Evolutionary conservation across 2,329 filamentous ascomycete genomes (phyloP).

Genomic region (Cladosporium austrohemisphaericum): DNA sequence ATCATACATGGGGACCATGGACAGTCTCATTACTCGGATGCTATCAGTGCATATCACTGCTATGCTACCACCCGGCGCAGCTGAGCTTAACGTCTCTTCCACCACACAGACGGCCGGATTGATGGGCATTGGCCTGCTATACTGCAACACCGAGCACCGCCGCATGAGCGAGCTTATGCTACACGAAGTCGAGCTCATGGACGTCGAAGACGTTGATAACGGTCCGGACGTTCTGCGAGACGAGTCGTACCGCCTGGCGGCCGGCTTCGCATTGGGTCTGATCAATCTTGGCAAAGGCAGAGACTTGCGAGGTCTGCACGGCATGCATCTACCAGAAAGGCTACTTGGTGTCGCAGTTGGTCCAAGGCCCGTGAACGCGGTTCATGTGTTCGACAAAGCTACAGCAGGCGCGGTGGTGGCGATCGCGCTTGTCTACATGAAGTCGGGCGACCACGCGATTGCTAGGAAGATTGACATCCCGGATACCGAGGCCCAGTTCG

Average conservation of each 20-base stretch:
- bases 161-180: slow-evolving; percentile 99
- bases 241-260: slow-evolving; percentile 92
- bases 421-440: slow-evolving; percentile 91
- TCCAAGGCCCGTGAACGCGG: slow-evolving; percentile 84
- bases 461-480: slow-evolving; percentile 92
- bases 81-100: slow-evolving; percentile 88
- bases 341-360: slow-evolving; percentile 80
- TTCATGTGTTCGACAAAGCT: slow-evolving; percentile 88
- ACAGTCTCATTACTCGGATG: slow-evolving; percentile 86
- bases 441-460: slow-evolving; percentile 81
- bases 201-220: slow-evolving; percentile 65
- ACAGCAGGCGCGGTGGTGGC: slow-evolving; percentile 92
- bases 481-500: slow-evolving; percentile 84
- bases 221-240: slow-evolving; percentile 77
- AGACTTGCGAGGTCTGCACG: slow-evolving; percentile 81
- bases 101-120: slow-evolving; percentile 93
- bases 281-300: slow-evolving; percentile 92
- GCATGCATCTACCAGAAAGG: slow-evolving; percentile 89
- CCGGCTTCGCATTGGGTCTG: slow-evolving; percentile 86
- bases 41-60: slow-evolving; percentile 93
- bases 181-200: slow-evolving; percentile 88
- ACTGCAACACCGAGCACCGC: slow-evolving; percentile 91
- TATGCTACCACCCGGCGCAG: slow-evolving; percentile 87
- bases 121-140: slow-evolving; percentile 93
- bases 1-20: slow-evolving; percentile 95